Percentiles rank a stretch among this genome's conserved stretches.
phyloP scores from a whole-genome alignment of 768 basidiomycete species.

The Auriscalpium vulgare region DNA sequence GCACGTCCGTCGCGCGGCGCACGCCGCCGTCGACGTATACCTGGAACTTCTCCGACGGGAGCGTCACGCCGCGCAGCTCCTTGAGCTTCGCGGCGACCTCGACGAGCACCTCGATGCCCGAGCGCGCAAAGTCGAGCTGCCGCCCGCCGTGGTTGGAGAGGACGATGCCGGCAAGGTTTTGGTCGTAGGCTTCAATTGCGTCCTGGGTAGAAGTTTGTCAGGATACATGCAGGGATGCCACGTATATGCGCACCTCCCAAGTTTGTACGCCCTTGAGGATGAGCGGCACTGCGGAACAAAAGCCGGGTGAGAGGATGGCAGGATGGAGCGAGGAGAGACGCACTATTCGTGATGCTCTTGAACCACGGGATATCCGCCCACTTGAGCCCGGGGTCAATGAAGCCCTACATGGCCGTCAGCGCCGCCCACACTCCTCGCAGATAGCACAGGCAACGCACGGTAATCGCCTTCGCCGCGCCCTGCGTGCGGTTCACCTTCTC shows the following conservation, averaged over 20 bases:
- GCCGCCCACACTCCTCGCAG: neutral
- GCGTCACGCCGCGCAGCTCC: constrained; percentile 52
- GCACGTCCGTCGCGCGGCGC: constrained; percentile 78
- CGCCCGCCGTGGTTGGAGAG: constrained; percentile 55
- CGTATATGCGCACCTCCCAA: constrained; percentile 35
- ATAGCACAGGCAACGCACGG: constrained; percentile 42
- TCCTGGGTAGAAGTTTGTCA: constrained; percentile 22
- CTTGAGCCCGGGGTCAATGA: constrained; percentile 86
- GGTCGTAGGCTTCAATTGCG: constrained; percentile 43
- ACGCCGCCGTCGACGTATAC: constrained; percentile 95
- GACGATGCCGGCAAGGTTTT: constrained; percentile 39
- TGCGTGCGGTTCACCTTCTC: constrained; percentile 70
- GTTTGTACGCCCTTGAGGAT: constrained; percentile 59
- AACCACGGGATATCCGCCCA: constrained; percentile 80
- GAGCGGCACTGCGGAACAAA: constrained; percentile 39
- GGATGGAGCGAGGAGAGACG: neutral
- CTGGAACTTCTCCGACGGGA: constrained; percentile 76
- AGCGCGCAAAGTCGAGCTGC: constrained; percentile 42
- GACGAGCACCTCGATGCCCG: constrained; percentile 35
- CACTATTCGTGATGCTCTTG: constrained; percentile 50
- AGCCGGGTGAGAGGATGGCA: neutral
- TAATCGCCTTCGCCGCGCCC: constrained; percentile 92
- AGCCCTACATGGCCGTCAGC: constrained; percentile 43
- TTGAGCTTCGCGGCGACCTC: constrained; percentile 74
- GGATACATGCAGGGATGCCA: neutral